Base-by-base conservation (phyloP, 345 rosid species). In the Psidium friedrichsthalianum region DNA sequence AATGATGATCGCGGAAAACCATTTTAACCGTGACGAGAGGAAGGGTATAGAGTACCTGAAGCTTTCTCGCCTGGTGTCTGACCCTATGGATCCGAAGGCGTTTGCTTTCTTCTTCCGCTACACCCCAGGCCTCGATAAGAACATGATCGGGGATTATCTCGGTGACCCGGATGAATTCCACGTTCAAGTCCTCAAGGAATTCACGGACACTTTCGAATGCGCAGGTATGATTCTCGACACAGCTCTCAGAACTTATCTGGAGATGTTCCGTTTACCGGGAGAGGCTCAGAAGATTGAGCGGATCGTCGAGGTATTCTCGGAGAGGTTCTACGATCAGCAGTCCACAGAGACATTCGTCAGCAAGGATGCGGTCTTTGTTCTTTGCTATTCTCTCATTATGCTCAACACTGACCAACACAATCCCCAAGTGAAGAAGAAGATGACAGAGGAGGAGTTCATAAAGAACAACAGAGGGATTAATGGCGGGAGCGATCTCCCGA, bases 381-480 rank as follows among this genome's bases (percentile, higher is more conserved):
- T 97, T 11, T 95, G 98, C 32, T 97, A 97, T 88, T 97, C 99
- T 2, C 92, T 97, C 84, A 95, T 97, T 32, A 97, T 97, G 99
- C 98, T 97, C 55, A 97, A 97, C 55, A 95, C 99, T 1, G 98
- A 97, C 85, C 98, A 93, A 44, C 98, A 97, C 87, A 97, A 97
- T 78, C 98, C 97, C 8, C 98, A 97, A 83, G 98, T 95, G 8
- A 95, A 93, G 92, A 97, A 93, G 87, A 97, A 94, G 89, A 97
- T 97, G 98, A 95, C 99, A 4, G 99, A 95, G 87, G 99, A 97
- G 74, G 99, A 97, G 83, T 97, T 97, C 83, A 95, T 97, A 25
- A 91, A 94, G 83, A 97, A 97, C 89, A 95, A 96, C 59, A 89
- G 98, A 85, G 96, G 93, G 15, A 97, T 97, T 57, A 95, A 97